phyloP scores from a whole-genome alignment of 495 filamentous ascomycete genomes.

The Hapsidospora chrysogenum region DNA sequence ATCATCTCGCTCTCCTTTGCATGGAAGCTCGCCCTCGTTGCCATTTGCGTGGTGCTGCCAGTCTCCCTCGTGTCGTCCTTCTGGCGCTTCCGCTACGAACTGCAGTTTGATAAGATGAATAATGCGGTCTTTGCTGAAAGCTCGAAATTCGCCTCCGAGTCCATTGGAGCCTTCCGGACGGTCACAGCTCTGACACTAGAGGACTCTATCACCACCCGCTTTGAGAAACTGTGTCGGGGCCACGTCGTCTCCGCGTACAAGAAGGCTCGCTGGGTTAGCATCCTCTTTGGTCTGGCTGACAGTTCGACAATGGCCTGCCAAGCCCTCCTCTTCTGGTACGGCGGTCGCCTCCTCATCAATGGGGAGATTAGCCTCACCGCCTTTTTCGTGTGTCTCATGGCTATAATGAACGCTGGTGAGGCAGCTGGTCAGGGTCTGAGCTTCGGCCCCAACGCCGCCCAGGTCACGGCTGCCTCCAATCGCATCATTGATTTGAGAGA shows the following conservation, averaged over 20 bases:
- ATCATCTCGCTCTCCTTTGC: slow-evolving; percentile 36
- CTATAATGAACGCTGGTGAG: slow-evolving; percentile 29
- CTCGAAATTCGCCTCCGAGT: slow-evolving; percentile 43
- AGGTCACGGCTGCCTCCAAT: slow-evolving; percentile 25
- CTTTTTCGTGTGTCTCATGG: slow-evolving; percentile 30
- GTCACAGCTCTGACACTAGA: slow-evolving; percentile 40
- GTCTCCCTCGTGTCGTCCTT: slow-evolving; percentile 30
- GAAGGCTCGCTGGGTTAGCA: slow-evolving; percentile 24
- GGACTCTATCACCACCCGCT: slow-evolving; percentile 30
- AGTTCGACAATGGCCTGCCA: slow-evolving; percentile 24
- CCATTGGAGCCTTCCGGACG: slow-evolving; percentile 40
- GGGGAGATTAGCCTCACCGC: slow-evolving; percentile 18
- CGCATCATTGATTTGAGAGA: slow-evolving; percentile 27
- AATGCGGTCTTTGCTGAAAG: slow-evolving; percentile 38
- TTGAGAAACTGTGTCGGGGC: slow-evolving; percentile 17
- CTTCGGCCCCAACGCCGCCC: slow-evolving; percentile 32
- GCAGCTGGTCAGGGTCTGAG: slow-evolving; percentile 26
- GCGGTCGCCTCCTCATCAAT: slow-evolving; percentile 19
- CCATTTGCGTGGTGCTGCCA: slow-evolving; percentile 30
- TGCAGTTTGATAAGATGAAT: slow-evolving; percentile 38
- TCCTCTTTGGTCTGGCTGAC: slow-evolving; percentile 29
- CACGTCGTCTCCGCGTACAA: slow-evolving; percentile 23
- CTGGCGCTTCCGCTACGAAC: slow-evolving; percentile 34
- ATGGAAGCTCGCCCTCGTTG: slow-evolving; percentile 40
- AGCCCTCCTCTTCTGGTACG: slow-evolving; percentile 34